These are phyloP conservation scores for Pleurotus ostreatus DNA, from an alignment of 768 basidiomycete species.

Conservation along the genomic window DNA sequence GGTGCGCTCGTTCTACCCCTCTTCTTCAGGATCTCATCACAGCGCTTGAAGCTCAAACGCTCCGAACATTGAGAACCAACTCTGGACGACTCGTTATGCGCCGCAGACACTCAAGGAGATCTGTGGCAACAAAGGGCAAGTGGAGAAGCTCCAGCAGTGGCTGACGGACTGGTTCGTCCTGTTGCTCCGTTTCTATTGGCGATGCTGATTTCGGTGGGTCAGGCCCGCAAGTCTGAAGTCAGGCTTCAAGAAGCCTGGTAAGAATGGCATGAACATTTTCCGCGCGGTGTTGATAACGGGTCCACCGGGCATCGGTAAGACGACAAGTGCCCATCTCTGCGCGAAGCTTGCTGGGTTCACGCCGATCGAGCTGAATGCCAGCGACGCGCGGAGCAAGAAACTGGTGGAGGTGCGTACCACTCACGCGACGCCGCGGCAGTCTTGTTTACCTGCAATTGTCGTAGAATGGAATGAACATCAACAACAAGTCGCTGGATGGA, in stretches of 20 bases:
- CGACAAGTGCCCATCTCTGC: constrained; percentile 49
- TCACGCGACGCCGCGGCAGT: not conserved
- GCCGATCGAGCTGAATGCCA: not conserved
- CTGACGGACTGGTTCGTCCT: no score
- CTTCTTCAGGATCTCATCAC: constrained; percentile 56
- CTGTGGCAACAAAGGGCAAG: constrained; percentile 53
- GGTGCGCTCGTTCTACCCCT: constrained; percentile 26
- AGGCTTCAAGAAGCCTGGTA: constrained; percentile 90
- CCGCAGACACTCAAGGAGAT: constrained; percentile 70
- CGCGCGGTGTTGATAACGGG: constrained; percentile 90
- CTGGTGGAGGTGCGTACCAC: constrained; percentile 72
- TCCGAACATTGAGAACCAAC: constrained; percentile 23
- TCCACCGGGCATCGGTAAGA: constrained; percentile 80
- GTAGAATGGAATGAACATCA: constrained; percentile 86
- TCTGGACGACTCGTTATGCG: constrained; percentile 59
- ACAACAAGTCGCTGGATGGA: constrained; percentile 84
- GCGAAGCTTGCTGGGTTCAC: constrained; percentile 74
- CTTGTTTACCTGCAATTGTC: not conserved
- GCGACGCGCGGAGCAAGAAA: not conserved
- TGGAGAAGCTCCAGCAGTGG: constrained; percentile 37
- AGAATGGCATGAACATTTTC: constrained; percentile 78
- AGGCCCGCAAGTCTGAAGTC: constrained; percentile 24
- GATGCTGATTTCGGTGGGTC: no score
- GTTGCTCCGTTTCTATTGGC: not conserved
- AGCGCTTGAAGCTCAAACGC: no score